phyloP scores from a whole-genome alignment of 768 basidiomycete genomes.

The Pleurotus ostreatus region DNA sequence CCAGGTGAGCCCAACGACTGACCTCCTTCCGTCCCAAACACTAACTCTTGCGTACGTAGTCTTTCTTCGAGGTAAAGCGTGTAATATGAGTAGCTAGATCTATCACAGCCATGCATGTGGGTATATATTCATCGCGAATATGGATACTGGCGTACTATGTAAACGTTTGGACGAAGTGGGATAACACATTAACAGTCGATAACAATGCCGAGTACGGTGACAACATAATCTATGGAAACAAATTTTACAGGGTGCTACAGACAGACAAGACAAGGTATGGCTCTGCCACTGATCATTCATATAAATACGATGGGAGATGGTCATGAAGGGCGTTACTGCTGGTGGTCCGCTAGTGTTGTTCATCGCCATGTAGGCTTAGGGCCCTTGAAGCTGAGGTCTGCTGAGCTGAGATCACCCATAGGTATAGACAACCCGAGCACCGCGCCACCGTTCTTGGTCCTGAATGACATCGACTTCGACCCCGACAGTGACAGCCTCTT shows the following conservation, averaged over 20 bases:
- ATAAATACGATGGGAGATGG: conserved; percentile 10
- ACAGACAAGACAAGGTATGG: neutral
- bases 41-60: conserved; percentile 25
- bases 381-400: conserved; percentile 45
- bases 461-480: conserved; percentile 23
- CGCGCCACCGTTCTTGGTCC: conserved; percentile 13
- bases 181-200: neutral
- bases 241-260: neutral
- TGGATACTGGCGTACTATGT: neutral
- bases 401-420: conserved; percentile 33
- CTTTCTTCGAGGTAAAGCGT: conserved; percentile 90
- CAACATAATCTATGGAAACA: conserved; percentile 8
- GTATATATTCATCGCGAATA: neutral
- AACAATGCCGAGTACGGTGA: conserved; percentile 3
- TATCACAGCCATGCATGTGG: neutral
- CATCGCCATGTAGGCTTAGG: conserved; percentile 59
- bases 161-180: no score
- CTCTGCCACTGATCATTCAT: neutral
- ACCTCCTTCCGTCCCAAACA: no score
- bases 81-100: conserved; percentile 53
- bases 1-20: conserved; percentile 48
- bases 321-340: conserved; percentile 6
- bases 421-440: conserved; percentile 25
- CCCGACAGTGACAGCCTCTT: conserved; percentile 56
- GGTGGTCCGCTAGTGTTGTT: conserved; percentile 17